A percentile compares a stretch with the other conserved stretches of the same genome.
phyloP scores from a whole-genome alignment of 1,284 basidiomycete species.

The Moniliophthora roreri region DNA sequence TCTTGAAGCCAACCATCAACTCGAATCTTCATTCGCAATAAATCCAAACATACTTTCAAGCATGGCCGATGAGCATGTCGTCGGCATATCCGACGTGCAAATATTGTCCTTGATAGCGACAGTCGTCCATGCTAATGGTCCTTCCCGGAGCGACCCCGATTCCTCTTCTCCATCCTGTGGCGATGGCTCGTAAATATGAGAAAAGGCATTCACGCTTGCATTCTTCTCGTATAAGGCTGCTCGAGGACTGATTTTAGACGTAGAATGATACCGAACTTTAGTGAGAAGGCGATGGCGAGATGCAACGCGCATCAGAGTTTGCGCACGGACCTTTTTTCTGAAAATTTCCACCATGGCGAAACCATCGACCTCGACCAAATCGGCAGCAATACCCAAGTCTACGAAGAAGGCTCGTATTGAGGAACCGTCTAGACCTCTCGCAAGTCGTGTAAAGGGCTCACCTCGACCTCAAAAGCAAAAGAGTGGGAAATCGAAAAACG shows the following conservation, averaged over 20 bases:
- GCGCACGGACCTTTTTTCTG: too few relatives aligned
- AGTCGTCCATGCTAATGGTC: slow-evolving; percentile 37
- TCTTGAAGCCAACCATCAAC: slow-evolving; percentile 34
- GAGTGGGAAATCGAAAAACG: neutral
- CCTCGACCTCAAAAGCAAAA: slow-evolving; percentile 19
- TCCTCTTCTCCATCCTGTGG: neutral
- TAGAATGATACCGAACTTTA: neutral
- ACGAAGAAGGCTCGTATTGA: slow-evolving; percentile 28
- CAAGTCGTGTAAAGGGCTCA: slow-evolving; percentile 20
- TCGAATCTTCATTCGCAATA: neutral
- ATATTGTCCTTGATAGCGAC: slow-evolving; percentile 90
- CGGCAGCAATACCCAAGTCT: neutral
- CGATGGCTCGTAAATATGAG: slow-evolving; percentile 25
- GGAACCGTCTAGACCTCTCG: slow-evolving; percentile 12
- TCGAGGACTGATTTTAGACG: neutral
- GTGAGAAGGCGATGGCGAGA: neutral
- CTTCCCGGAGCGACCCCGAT: slow-evolving; percentile 8
- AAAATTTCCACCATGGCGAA: neutral
- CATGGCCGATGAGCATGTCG: slow-evolving; percentile 80
- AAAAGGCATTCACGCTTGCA: slow-evolving; percentile 50
- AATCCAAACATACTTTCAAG: slow-evolving; percentile 49
- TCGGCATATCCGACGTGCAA: slow-evolving; percentile 65
- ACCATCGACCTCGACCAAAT: neutral
- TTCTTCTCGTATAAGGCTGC: slow-evolving; percentile 26
- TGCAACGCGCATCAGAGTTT: neutral